Percentiles rank a stretch among this genome's conserved stretches.
phyloP scores from a whole-genome alignment of 1,284 basidiomycete genomes.

The Ustilago shanxiensis region DNA sequence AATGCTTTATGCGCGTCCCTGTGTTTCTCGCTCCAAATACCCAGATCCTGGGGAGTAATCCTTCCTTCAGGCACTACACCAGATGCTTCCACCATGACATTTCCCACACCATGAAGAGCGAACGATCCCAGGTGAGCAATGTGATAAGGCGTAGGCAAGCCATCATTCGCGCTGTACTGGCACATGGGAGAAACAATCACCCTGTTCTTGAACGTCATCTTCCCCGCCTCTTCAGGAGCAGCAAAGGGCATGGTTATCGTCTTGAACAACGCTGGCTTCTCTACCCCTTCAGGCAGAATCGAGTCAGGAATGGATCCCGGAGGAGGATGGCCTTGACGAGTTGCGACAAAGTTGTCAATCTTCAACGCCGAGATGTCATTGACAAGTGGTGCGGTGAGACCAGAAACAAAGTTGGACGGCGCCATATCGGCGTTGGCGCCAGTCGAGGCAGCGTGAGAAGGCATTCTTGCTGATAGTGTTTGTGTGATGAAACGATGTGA shows the following conservation, averaged over 20 bases:
- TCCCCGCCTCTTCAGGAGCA: constrained; percentile 10
- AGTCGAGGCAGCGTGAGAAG: constrained; percentile 15
- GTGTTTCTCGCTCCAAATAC: constrained; percentile 83
- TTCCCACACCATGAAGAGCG: constrained; percentile 66
- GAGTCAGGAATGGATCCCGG: constrained; percentile 59
- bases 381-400: constrained; percentile 34
- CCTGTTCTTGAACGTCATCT: constrained; percentile 63
- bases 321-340: constrained; percentile 46
- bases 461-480: constrained; percentile 5
- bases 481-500: not conserved
- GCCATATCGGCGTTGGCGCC: constrained; percentile 29
- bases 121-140: constrained; percentile 66
- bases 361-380: constrained; percentile 40
- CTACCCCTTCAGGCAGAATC: constrained; percentile 47
- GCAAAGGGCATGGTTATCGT: constrained; percentile 48
- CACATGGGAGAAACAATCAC: constrained; percentile 65
- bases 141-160: constrained; percentile 65
- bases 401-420: constrained; percentile 44
- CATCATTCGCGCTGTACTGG: constrained; percentile 63
- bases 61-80: constrained; percentile 81
- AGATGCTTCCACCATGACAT: constrained; percentile 64
- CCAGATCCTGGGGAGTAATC: constrained; percentile 78
- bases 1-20: constrained; percentile 78
- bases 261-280: constrained; percentile 59
- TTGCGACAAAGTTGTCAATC: constrained; percentile 44